Percentiles rank a stretch among this genome's conserved stretches.
Conservation (phyloP, 2,329 filamentous ascomycete species). For the Penicillium oxalicum region DNA sequence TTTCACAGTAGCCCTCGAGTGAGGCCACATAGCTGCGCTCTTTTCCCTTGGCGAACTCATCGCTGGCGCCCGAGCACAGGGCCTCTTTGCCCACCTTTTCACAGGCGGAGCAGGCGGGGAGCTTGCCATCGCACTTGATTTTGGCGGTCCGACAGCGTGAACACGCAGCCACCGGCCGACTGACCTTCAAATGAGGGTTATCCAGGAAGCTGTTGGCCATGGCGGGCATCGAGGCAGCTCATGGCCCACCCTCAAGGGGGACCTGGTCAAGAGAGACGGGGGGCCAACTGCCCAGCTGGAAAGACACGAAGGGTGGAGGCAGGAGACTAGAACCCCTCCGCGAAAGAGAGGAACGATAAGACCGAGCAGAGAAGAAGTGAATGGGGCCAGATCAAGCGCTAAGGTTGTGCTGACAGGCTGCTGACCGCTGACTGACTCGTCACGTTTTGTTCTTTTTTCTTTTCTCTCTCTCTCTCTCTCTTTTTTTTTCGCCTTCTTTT, state of each 20-base stretch:
- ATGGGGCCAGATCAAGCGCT: too few relatives aligned
- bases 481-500: too few relatives aligned
- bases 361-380: too few relatives aligned
- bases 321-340: neutral
- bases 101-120: slow-evolving; percentile 91
- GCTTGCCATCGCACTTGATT: slow-evolving; percentile 95
- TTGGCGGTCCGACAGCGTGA: slow-evolving; percentile 83
- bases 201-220: slow-evolving; percentile 33
- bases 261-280: neutral
- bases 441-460: too few relatives aligned
- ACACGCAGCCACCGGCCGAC: slow-evolving; percentile 72
- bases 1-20: slow-evolving; percentile 84
- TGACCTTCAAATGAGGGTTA: slow-evolving; percentile 51
- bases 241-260: slow-evolving; percentile 13
- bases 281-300: neutral
- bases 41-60: slow-evolving; percentile 92
- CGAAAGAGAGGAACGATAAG: too few relatives aligned
- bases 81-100: slow-evolving; percentile 80
- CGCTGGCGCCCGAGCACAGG: slow-evolving; percentile 89
- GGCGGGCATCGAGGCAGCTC: slow-evolving; percentile 27
- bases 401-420: too few relatives aligned
- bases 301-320: neutral
- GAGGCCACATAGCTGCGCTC: slow-evolving; percentile 95
- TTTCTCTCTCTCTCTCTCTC: too few relatives aligned
- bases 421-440: too few relatives aligned